Conservation (phyloP, 192 early-diverging fungal genomes). For the Podila epigama region DNA sequence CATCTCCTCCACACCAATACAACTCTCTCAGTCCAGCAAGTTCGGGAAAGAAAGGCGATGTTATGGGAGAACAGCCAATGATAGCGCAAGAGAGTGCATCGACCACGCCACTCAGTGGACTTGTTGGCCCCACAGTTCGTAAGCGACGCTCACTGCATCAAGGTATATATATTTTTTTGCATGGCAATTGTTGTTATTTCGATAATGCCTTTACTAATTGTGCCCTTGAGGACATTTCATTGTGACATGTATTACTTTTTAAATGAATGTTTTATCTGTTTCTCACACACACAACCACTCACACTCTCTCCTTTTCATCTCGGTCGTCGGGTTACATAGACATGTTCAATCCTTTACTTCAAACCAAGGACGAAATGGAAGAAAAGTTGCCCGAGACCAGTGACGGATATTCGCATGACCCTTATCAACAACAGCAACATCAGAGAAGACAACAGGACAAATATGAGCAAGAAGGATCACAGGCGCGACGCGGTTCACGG, state of each 20-base stretch:
- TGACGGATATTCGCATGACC: background rate
- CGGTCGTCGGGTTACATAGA: too few relatives aligned
- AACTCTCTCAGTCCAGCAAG: background rate
- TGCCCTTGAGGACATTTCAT: slow-evolving; percentile 5
- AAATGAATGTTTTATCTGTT: too few relatives aligned
- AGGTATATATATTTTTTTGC: too few relatives aligned
- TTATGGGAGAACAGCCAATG: background rate
- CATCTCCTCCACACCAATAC: background rate
- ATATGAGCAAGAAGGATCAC: background rate
- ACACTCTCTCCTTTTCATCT: too few relatives aligned
- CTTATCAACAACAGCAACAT: slow-evolving; percentile 1
- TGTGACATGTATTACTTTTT: too few relatives aligned
- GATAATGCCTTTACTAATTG: background rate
- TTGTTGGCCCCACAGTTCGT: slow-evolving; percentile 10
- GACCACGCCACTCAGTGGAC: background rate
- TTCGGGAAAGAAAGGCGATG: background rate
- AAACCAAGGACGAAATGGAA: too few relatives aligned
- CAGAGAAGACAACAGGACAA: background rate
- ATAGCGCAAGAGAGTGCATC: background rate
- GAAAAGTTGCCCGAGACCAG: background rate
- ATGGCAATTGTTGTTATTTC: too few relatives aligned
- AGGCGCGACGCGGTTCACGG: background rate
- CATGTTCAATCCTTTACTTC: too few relatives aligned
- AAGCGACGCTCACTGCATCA: slow-evolving; percentile 39
- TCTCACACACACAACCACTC: too few relatives aligned